Base-by-base conservation (phyloP, 805 yeast genomes). In the Wickerhamomyces strasburgensis region DNA sequence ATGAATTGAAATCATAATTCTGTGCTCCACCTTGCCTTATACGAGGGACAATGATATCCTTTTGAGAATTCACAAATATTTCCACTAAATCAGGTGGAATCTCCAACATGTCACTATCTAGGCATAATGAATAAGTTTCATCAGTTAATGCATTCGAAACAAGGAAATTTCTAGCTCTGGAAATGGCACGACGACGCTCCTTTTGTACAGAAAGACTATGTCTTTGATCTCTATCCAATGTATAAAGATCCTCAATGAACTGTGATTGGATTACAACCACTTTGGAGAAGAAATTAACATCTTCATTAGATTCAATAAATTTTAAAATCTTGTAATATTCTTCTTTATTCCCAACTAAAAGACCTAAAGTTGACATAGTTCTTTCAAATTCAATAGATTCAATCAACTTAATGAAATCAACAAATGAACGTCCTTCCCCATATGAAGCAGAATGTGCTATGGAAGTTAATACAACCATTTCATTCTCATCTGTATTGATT, bases 1-100 rank as follows among this genome's bases (percentile, higher is more conserved):
- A 62, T 3, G 66, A 51, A 41, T 62, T 62, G 39, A 48, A 49
- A 42, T 63, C 68, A 42, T 62, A 63, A 32, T 63, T 64, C 23
- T 31, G 34, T 6, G 43, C 40, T 5, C 34, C 42, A 7, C 58
- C 62, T 19, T 52, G 47, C 11, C 37, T 36, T 3, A 62, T 44
- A 24, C 65, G 37, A 5, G 64, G 65, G 3, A 54, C 61, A 5
- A 56, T 37, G 13, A 63, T 54, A 33, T 63, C 67, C 19, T 49
- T 51, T 1, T 33, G 49, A 13, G 56, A 43, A 1, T 39, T 32
- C 6, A 52, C 29, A 29, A 62, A 62, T 2, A 40, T 37, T 9
- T 30, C 29, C 8, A 62, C 31, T 39, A 57, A 42, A 23, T 57
- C 56, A 9, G 34, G 36, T 21, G 58, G 55, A 11, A 49, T 28